These are phyloP conservation scores for Zoysia japonica DNA, from an alignment of 176 grass and related monocot genomes.

Conservation along the genomic window DNA sequence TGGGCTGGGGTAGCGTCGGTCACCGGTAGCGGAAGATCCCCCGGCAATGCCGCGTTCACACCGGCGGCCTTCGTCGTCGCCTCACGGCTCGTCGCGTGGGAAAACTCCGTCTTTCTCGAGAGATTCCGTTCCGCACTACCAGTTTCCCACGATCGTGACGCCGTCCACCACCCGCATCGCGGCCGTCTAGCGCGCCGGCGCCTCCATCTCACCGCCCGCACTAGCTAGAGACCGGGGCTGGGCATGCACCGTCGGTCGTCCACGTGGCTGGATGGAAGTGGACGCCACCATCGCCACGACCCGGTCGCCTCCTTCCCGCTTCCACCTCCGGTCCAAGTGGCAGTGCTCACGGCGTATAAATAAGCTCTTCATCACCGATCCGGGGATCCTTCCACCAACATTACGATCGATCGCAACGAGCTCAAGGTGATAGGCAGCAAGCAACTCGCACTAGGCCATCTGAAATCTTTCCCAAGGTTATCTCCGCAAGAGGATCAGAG, in stretches of 20 bases:
- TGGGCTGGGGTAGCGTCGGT: not conserved
- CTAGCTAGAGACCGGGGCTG: not conserved
- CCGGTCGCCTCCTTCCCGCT: constrained; percentile 15
- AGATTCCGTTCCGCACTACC: constrained; percentile 27
- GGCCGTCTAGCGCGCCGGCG: not conserved
- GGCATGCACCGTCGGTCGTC: not conserved
- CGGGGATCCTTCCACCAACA: not conserved
- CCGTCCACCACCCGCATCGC: constrained; percentile 26
- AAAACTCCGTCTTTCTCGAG: not conserved
- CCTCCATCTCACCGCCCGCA: constrained; percentile 35
- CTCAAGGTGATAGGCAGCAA: not conserved
- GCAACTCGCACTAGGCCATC: not conserved
- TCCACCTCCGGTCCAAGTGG: constrained; percentile 21
- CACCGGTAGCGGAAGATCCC: constrained; percentile 34
- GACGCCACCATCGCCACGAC: constrained; percentile 11
- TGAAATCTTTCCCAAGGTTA: not conserved
- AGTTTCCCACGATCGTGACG: constrained; percentile 37
- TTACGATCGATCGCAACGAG: not conserved
- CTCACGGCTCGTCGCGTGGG: not conserved
- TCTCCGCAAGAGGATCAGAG: not conserved
- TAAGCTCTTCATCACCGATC: constrained; percentile 9
- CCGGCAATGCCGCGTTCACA: constrained; percentile 40
- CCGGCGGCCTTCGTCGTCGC: not conserved
- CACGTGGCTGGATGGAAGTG: constrained; percentile 37
- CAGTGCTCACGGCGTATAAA: constrained; percentile 22